Base-by-base conservation (phyloP, 176 grass and related monocot genomes). In the Triticum monococcum region DNA sequence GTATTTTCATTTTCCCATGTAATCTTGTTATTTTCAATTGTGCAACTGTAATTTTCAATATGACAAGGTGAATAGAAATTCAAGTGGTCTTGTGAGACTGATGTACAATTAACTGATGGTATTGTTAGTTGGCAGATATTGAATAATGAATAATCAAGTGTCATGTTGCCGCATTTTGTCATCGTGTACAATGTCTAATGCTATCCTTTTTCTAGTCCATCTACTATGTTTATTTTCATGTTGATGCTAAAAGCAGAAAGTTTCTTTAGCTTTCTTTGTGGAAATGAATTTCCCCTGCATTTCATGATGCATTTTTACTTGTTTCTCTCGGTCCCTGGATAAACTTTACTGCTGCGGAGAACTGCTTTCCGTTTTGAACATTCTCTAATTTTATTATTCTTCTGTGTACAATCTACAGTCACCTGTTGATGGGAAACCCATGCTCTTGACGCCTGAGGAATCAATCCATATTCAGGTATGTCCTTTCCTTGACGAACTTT, bases 381-480 rank as follows among this genome's bases (percentile, higher is more conserved):
- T 60, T 62, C 16, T 91, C 33, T 85, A n/a, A 81, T 52, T 68
- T 50, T 81, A 62, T 82, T 62, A 25, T 56, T 76, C 9, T 85
- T 80, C 30, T 66, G 69, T 76, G 46, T 3, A 28, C 50, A 88
- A 76, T 70, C 46, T 89, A 16, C 66, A 98, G 96, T 98, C 96
- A 74, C 96, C 96, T 74, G 91, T 98, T 92, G 96, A 98, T 88
- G 96, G 92, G 81, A 96, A 98, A 77, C 93, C 92, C 24, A 96
- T 96, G 96, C 93, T 98, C 40, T 86, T 98, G 78, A 98, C 96
- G 45, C 96, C 93, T 77, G 96, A 96, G 83, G 93, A 96, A 72
- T 98, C 96, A 6, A 98, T 96, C 65, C 92, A 98, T 85, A 96
- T 98, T 77, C 96, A 98, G 93, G 96, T 94, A 22, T 3, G 23